Conservation (phyloP, 768 basidiomycete species). For the Auriculariales sp. region DNA sequence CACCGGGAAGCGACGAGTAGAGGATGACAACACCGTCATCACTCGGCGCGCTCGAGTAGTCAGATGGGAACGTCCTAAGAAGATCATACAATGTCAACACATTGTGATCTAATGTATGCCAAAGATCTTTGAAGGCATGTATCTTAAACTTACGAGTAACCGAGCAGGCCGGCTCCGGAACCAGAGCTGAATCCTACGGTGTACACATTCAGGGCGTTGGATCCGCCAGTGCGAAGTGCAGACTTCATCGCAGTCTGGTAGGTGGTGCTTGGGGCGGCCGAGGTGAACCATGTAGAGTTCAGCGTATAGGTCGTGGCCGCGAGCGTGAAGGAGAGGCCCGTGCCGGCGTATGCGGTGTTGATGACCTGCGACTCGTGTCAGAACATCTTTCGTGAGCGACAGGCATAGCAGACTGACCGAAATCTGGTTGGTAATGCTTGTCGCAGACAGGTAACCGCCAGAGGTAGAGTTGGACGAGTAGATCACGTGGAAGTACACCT, state of each 20-base stretch:
- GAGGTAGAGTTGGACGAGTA: not conserved
- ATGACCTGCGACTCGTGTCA: not conserved
- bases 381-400: too few relatives aligned
- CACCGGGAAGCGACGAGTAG: conserved; percentile 20
- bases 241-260: conserved; percentile 22
- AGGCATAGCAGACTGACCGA: too few relatives aligned
- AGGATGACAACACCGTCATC: conserved; percentile 25
- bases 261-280: conserved; percentile 13
- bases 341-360: conserved; percentile 9
- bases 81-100: too few relatives aligned
- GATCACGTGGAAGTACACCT: not conserved
- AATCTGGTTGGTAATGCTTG: not conserved
- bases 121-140: too few relatives aligned
- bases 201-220: conserved; percentile 21
- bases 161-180: conserved; percentile 16
- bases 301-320: conserved; percentile 8
- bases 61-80: conserved; percentile 23
- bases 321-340: conserved; percentile 10
- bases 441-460: not conserved
- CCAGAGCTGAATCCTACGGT: conserved; percentile 24
- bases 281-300: conserved; percentile 14
- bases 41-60: conserved; percentile 13
- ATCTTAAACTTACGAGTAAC: too few relatives aligned
- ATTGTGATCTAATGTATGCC: too few relatives aligned
- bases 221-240: conserved; percentile 18